phyloP scores from a whole-genome alignment of 768 basidiomycete species.

The Calvatia gigantea region DNA sequence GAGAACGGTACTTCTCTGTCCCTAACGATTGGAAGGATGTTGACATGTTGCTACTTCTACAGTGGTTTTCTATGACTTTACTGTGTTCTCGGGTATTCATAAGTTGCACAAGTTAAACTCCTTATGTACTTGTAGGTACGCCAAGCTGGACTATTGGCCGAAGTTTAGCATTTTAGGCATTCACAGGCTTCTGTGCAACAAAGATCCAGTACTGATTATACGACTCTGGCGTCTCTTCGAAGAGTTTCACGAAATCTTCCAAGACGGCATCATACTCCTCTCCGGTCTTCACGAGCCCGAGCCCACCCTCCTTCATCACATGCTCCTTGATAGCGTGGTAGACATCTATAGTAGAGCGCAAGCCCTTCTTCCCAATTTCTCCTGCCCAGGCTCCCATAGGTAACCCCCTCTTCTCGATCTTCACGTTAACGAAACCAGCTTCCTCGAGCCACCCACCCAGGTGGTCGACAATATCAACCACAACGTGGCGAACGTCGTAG shows the following conservation, averaged over 20 bases:
- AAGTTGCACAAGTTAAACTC: too few relatives aligned
- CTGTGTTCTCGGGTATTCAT: too few relatives aligned
- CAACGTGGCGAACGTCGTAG: not conserved
- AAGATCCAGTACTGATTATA: not conserved
- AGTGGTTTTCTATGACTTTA: too few relatives aligned
- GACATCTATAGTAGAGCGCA: not conserved
- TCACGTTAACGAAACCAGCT: slow-evolving; percentile 10
- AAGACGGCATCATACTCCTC: not conserved
- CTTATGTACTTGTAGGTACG: too few relatives aligned
- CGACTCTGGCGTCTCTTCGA: too few relatives aligned
- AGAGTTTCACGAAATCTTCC: slow-evolving; percentile 2
- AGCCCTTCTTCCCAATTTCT: not conserved
- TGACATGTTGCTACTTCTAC: too few relatives aligned
- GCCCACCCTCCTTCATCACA: not conserved
- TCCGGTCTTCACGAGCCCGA: not conserved
- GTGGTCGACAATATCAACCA: not conserved
- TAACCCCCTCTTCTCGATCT: not conserved
- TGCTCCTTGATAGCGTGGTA: not conserved
- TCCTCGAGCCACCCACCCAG: not conserved
- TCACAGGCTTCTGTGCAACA: not conserved
- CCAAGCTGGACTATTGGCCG: too few relatives aligned
- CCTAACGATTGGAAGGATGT: too few relatives aligned
- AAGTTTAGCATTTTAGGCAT: too few relatives aligned
- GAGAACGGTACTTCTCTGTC: too few relatives aligned
- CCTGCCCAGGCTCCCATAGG: not conserved